Evolutionary conservation across 805 yeast genomes (phyloP), one percentile per base, ranked within the genome.

Genomic region (Ogataea nonfermentans): DNA sequence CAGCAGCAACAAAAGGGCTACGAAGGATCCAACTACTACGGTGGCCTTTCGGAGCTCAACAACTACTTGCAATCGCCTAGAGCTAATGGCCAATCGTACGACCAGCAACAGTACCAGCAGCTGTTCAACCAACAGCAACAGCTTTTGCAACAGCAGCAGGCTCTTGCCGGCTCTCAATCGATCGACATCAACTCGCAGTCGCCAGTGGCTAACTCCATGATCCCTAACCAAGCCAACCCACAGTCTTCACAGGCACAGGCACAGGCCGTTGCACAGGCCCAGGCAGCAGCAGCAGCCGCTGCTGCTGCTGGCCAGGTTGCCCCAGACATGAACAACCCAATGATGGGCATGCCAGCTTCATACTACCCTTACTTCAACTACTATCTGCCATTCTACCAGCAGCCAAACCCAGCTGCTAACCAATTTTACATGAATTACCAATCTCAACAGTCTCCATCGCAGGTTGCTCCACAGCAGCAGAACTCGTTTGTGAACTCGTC

Each of bases 321-420:
- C 11, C 52, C 57, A 33, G 56, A 52, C 29, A 42, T 53, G 46
- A 51, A 40, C 37, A 51, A 49, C 32, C 61, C 61, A 45, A 56
- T 57, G 59, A 52, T 57, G 54, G 57, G 60, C 32, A 47, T 53
- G 27, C 62, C 62, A 40, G 56, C 53, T 24, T 52, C 56, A 13
- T 55, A 49, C 46, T 59, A 53, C 49, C 62, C 60, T 37, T 60
- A 52, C 51, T 57, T 52, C 55, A 56, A 56, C 53, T 59, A 58
- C 48, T 59, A 58, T 37, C 46, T 52, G 32, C 61, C 60, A 29
- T 55, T 49, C 47, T 53, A 57, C 48, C 47, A 48, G 12, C 61
- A 55, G 44, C 57, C 57, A 35, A 46, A 50, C 38, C 55, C 61
- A 37, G 58, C 52, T 39, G 52, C 54, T 30, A 55, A 54, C 43